A percentile compares a stretch with the other conserved stretches of the same genome.
Evolutionary conservation across 2,329 filamentous ascomycete species (phyloP).

Genomic region (Waltergamsia citrina): DNA sequence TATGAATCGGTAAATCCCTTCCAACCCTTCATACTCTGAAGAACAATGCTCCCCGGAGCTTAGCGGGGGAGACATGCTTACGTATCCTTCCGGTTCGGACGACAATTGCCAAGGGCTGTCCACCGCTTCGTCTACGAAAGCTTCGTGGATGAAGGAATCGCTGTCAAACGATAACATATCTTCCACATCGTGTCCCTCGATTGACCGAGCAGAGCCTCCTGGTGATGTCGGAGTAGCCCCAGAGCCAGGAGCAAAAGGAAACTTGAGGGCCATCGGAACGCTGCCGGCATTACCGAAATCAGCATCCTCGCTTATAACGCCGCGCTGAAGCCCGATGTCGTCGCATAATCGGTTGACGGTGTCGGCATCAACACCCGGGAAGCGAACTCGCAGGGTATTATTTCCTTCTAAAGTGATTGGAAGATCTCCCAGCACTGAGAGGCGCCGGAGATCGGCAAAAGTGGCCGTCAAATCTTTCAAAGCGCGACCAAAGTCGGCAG

Average conservation of each 20-base stretch:
- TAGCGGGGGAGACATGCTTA: conserved; percentile 37
- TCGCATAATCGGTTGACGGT: conserved; percentile 77
- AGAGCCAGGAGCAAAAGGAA: conserved; percentile 68
- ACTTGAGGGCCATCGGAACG: conserved; percentile 66
- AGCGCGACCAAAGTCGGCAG: conserved; percentile 78
- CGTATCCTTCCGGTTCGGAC: conserved; percentile 37
- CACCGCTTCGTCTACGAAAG: conserved; percentile 30
- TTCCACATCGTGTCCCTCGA: conserved; percentile 30
- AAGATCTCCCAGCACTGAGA: conserved; percentile 73
- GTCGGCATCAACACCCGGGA: conserved; percentile 79
- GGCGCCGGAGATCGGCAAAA: conserved; percentile 69
- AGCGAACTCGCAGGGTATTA: conserved; percentile 67
- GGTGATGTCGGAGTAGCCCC: conserved; percentile 31
- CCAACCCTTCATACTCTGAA: conserved; percentile 41
- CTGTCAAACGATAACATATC: conserved; percentile 23
- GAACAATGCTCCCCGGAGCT: conserved; percentile 34
- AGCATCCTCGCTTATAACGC: conserved; percentile 66
- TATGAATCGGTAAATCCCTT: conserved; percentile 48
- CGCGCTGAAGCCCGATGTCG: conserved; percentile 76
- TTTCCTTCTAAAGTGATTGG: conserved; percentile 65
- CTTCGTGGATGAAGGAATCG: conserved; percentile 25
- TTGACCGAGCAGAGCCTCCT: conserved; percentile 36
- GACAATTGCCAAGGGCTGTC: conserved; percentile 37
- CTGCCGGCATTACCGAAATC: conserved; percentile 62
- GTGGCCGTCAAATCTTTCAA: conserved; percentile 74